Base-by-base conservation (phyloP, 371 early-diverging fungal genomes). In the Mortierella sp. region DNA sequence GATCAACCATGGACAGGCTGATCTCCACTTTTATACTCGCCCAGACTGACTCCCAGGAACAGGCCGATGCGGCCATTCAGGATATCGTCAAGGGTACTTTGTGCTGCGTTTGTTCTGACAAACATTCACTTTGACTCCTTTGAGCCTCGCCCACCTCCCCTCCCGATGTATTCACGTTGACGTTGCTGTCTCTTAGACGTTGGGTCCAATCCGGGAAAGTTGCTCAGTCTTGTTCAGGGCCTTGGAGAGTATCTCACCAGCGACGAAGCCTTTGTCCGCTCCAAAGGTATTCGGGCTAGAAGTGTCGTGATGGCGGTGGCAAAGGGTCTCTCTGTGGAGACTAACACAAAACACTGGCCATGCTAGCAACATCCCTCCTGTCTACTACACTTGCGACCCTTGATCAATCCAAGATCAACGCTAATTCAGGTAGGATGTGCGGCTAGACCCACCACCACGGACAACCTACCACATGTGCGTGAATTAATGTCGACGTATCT, bases 181-280 rank as follows among this genome's bases (percentile, higher is more conserved):
- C 34, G 34, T n/a, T 46, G 12, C 19, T 31, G 38, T 6, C 30
- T 8, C n/a, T 16, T 47, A 76, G 78, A 76, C 66, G 78, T 76
- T 41, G 70, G 78, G n/a, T 66, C 59, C 27, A 76, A 62, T 47
- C 78, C 78, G 26, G 23, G 61, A 18, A 79, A 74, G 46, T 55
- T 81, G 27, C 78, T 95, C 31, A 83, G 80, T 58, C 81, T 96
- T 16, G 95, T 97, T 27, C 93, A 93, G 72, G 81, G 84, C 30
- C 87, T 96, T 45, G 95, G 93, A 8, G 84, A 89, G 51, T 87
- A 89, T 51, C 78, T 96, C 52, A 94, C 94, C 2, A 90, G 87
- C 74, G 89, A 91, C 12, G 96, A 96, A 55, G 90, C 93, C 27
- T 89, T 87, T 64, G 82, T 89, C 26, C 90, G 98, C 53, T 92